Evolutionary conservation across 768 basidiomycete genomes (phyloP), one percentile per base, ranked within the genome.

Genomic region (Lanmaoa rubissima): DNA sequence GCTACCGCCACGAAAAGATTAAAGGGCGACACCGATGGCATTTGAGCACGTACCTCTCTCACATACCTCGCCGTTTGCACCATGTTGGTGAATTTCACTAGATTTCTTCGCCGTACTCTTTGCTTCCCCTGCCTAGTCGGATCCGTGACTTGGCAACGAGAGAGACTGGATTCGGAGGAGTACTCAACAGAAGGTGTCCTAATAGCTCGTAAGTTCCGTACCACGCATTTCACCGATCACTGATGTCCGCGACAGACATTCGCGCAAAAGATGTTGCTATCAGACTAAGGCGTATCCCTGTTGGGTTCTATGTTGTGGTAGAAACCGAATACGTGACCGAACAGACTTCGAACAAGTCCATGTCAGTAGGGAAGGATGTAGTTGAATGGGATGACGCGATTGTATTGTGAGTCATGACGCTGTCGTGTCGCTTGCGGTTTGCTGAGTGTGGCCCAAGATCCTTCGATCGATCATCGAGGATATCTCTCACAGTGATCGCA

Each of bases 321-420:
- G n/a, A 13, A 17, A 46, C 12, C 28, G 12, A 46, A 12, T 32
- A 19, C 12, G 3, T 46, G 12, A 19, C 45, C 6, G 16, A 35
- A 19, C 32, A 19, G 2, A 48, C 19, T 9, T 35, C 19, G 14
- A 35, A 10, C 47, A 21, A 21, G 32, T 9, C 13, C 3, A 13
- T 34, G 9, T 34, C 32, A 19, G 14, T 16, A 21, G 14, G 19
- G 19, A 35, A 48, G 47, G 40, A 40, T 17, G 43, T 40, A 7
- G 31, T 56, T 11, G 42, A 46, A 24, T 56, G 55, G 55, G 28
- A 56, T 16, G 46, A 57, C 13, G 39, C 42, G 24, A 48, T 52
- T 19, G 28, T 44, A 19, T 38, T 50, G 55, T 51, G 24, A 40
- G 48, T 51, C 2, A 40, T 31, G 6, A 31, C 28, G 28, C 28